A percentile compares a stretch with the other conserved stretches of the same genome.
Conservation (phyloP, 2,329 filamentous ascomycete genomes). For the Penicillium polonicum region DNA sequence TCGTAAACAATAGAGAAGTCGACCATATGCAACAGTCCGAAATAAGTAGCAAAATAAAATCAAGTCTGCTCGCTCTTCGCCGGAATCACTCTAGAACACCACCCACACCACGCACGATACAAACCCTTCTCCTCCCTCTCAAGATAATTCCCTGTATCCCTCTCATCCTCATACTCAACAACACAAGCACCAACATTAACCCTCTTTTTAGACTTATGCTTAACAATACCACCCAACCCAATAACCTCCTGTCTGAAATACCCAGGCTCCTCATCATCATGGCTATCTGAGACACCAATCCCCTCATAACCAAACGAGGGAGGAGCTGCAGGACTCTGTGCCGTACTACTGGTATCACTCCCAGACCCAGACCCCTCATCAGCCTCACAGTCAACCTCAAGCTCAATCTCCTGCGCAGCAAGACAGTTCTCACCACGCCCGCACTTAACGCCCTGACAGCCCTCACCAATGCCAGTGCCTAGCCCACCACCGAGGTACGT, state of each 20-base stretch:
- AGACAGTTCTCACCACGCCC: constrained; percentile 75
- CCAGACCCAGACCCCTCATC: constrained; percentile 53
- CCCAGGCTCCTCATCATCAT: constrained; percentile 56
- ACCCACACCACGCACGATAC: constrained; percentile 83
- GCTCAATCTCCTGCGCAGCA: constrained; percentile 72
- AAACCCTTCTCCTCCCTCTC: constrained; percentile 66
- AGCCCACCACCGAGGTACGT: constrained; percentile 73
- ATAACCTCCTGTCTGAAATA: constrained; percentile 88
- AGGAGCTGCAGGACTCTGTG: constrained; percentile 20
- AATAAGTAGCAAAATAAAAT: background rate
- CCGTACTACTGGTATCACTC: constrained; percentile 22
- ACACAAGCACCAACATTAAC: constrained; percentile 80
- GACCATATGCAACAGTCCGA: background rate
- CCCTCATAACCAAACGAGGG: constrained; percentile 25
- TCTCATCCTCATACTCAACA: constrained; percentile 80
- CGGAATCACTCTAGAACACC: constrained; percentile 78
- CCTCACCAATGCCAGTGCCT: constrained; percentile 84
- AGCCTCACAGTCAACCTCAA: constrained; percentile 83
- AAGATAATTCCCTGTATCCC: constrained; percentile 63
- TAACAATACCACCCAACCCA: constrained; percentile 82
- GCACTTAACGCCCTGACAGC: constrained; percentile 83
- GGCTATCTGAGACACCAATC: constrained; percentile 21
- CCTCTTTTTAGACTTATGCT: constrained; percentile 82
- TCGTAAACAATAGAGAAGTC: background rate
- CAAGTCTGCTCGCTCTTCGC: constrained; percentile 14